Conservation (phyloP, 768 basidiomycete species). For the Suillus brevipes region DNA sequence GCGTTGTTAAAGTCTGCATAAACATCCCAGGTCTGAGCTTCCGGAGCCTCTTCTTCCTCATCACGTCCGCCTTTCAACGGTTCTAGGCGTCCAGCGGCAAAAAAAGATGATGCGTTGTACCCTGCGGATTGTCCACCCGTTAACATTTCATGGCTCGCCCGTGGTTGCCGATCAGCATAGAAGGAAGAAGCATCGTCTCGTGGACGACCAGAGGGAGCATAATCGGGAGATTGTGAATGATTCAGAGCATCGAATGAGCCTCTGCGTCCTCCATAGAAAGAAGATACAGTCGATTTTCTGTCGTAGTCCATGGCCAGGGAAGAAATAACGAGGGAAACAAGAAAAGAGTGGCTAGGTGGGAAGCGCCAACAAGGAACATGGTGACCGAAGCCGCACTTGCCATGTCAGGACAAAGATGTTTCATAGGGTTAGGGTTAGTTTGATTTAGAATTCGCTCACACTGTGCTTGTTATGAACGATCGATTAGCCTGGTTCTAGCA, state of each 20-base stretch:
- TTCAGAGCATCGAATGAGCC: slow-evolving; percentile 63
- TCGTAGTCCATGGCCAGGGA: slow-evolving; percentile 62
- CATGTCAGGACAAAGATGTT: not conserved
- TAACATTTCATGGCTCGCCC: slow-evolving; percentile 49
- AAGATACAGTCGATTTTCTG: slow-evolving; percentile 76
- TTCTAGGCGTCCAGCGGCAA: slow-evolving; percentile 67
- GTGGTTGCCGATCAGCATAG: slow-evolving; percentile 42
- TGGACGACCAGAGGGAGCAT: slow-evolving; percentile 36
- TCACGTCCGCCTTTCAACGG: slow-evolving; percentile 79
- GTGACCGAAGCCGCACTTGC: not conserved
- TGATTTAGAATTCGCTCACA: not conserved
- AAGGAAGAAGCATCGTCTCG: slow-evolving; percentile 76
- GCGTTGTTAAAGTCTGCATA: slow-evolving; percentile 89
- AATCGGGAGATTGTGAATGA: slow-evolving; percentile 34
- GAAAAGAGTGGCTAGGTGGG: slow-evolving; percentile 15
- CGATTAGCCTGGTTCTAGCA: not conserved
- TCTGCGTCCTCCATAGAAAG: slow-evolving; percentile 69
- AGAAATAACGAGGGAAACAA: slow-evolving; percentile 5
- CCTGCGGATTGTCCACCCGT: slow-evolving; percentile 55
- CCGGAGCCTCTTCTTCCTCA: slow-evolving; percentile 55
- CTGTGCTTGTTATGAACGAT: not conserved
- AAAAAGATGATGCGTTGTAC: slow-evolving; percentile 71
- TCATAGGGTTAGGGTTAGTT: slow-evolving; percentile 29
- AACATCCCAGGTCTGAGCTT: slow-evolving; percentile 66
- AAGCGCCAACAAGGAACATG: slow-evolving; percentile 8